Evolutionary conservation across 768 basidiomycete genomes (phyloP), one percentile per base, ranked within the genome.

Genomic region (Podaxis sp.): DNA sequence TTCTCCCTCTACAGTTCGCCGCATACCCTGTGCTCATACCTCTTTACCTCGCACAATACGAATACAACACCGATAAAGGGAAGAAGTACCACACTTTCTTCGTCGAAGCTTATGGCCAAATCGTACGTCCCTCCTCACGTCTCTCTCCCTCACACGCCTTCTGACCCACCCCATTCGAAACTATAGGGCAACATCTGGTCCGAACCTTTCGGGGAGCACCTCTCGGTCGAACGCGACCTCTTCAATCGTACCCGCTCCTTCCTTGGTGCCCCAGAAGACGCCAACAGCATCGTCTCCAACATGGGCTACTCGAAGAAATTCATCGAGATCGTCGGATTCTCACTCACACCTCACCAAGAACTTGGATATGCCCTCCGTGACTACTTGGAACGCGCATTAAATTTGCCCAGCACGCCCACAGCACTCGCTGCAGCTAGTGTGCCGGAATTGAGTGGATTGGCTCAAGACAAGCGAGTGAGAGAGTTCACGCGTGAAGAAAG

Each of bases 21-120:
- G 84, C 81, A 38, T 86, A 83, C 63, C 87, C 87, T 2, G 73
- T 89, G 35, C 76, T 89, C 21, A 69, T 89, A n/a, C 87, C 87
- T 4, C 67, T 87, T 4, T 89, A 88, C 70, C 72, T 88, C 9
- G 77, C 76, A 18, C 79, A 80, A 64, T 88, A 86, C 65, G 65
- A 77, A 59, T 57, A 63, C 50, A 37, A 56, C 10, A 35, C 35
- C 38, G 36, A 56, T 27, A 23, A 42, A 16, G 59, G 47, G 21
- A 55, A 21, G 21, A 38, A 35, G 1, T 61, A 46, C 6, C 61
- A 47, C 47, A 61, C 61, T 2, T 44, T 63, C 11, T 47, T 60
- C 48, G 59, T 66, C 51, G 66, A 63, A 59, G 66, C 62, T n/a
- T 59, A 57, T 51, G 59, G 51, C 4, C 27, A 18, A 47, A 47